phyloP scores from a whole-genome alignment of 2,329 filamentous ascomycete species.

The Neoscytalidium dimidiatum region DNA sequence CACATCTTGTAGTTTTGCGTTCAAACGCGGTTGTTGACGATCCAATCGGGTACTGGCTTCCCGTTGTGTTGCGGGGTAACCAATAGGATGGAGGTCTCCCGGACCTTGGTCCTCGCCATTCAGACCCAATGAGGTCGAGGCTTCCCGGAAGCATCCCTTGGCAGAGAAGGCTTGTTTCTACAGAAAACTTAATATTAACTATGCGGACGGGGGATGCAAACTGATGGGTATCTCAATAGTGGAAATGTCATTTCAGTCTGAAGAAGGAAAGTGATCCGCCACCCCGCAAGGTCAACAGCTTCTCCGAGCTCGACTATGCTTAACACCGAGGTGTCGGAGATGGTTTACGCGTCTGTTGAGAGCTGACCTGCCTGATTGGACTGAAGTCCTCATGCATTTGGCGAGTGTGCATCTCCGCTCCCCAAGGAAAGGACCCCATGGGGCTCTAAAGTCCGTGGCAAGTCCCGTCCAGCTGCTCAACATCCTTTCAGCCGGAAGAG shows the following conservation, averaged over 20 bases:
- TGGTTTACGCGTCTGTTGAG: background rate
- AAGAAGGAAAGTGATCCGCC: background rate
- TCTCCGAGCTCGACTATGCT: background rate
- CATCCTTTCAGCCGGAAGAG: background rate
- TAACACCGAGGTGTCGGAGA: slow-evolving; percentile 3
- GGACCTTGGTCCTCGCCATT: background rate
- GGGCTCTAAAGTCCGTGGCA: background rate
- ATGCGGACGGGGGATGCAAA: background rate
- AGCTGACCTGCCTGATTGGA: background rate
- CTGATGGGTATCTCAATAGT: background rate
- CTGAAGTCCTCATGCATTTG: background rate
- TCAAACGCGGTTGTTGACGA: background rate
- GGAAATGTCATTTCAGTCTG: background rate
- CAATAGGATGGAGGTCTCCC: background rate
- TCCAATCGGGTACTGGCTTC: background rate
- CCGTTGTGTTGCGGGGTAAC: background rate
- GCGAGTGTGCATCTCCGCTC: background rate
- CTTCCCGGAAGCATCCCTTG: background rate
- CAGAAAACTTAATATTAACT: background rate
- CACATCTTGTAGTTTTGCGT: background rate
- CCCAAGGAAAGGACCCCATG: background rate
- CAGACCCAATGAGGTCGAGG: background rate
- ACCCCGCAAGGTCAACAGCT: background rate
- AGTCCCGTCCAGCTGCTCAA: background rate
- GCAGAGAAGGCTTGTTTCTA: background rate